These are phyloP conservation scores for Neonectria punicea DNA, from an alignment of 2,329 filamentous ascomycete genomes.

Conservation along the genomic window DNA sequence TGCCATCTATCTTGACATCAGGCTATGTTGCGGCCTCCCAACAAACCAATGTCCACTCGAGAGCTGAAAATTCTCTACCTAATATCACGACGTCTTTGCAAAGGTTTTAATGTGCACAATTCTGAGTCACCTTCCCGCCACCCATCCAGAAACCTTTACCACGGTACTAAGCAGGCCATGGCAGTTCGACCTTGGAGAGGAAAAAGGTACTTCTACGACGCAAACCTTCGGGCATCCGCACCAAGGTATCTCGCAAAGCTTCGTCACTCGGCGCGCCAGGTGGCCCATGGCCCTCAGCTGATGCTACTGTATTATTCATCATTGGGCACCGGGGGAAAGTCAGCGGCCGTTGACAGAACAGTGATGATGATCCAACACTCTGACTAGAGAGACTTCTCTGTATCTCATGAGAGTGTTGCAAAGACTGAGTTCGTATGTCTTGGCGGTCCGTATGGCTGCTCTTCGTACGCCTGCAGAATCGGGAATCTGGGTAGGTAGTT, in stretches of 20 bases:
- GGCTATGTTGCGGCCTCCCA: neutral
- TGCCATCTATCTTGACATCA: neutral
- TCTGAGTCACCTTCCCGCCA: neutral
- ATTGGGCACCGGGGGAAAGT: neutral
- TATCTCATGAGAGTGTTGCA: neutral
- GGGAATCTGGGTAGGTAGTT: neutral
- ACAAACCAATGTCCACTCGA: neutral
- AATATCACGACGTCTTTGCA: neutral
- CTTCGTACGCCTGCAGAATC: neutral
- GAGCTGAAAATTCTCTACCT: neutral
- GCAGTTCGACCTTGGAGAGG: too few species aligned
- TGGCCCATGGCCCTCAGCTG: too few species aligned
- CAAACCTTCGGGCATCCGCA: neutral
- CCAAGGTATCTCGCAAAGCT: neutral
- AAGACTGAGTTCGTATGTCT: neutral
- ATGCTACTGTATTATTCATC: neutral
- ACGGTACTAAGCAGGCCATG: neutral
- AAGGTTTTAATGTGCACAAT: neutral
- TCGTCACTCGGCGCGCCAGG: neutral
- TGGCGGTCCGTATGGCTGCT: neutral
- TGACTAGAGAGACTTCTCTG: neutral
- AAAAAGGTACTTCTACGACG: neutral
- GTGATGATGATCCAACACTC: conserved; percentile 2
- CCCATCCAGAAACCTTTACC: neutral
- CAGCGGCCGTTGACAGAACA: neutral